Evolutionary conservation across 495 filamentous ascomycete species (phyloP), one percentile per base, ranked within the genome.

Genomic region (Aeminium ludgeri): DNA sequence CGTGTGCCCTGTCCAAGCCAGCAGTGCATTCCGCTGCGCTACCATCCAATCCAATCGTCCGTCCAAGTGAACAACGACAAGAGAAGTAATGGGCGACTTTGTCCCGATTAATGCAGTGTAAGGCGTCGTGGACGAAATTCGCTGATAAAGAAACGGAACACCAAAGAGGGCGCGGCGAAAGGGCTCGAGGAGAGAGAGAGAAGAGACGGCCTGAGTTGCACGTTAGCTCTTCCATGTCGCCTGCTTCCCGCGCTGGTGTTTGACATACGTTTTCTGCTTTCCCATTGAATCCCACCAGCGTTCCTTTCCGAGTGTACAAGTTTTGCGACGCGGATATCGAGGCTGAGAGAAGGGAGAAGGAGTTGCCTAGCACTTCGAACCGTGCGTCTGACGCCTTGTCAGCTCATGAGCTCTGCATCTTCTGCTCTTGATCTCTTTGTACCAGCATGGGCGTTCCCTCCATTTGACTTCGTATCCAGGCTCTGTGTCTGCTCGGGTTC

Each of bases 41-140:
- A 97, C 63, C 67, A 87, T 85, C 89, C 91, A 97, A 63, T 97
- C 89, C 43, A 80, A 72, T n/a, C 84, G 82, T 20, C 89, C 89
- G 66, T 97, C 82, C 28, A 97, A 72, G 52, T 86, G 74, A 13
- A 97, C 66, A 13, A 92, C 74, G 15, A 76, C 74, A 51, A 97
- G 86, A 7, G 85, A 86, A 0, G 86, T 84, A 35, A 73, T 68
- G 5, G 80, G 74, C 2, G 83, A 81, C 57, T 83, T 89, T 23
- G 86, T 82, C 17, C 82, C 80, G 40, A 97, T 76, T 43, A 96
- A 64, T 25, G 82, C 82, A 6, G 78, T 86, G 45, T 94, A 72
- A 2, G 87, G 86, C 32, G 69, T 81, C 2, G 86, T 81, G 1
- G 86, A 89, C 39, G 80, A 74, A 41, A 93, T 72, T 59, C 71